Evolutionary conservation across 768 basidiomycete species (phyloP), one percentile per base, ranked within the genome.

Genomic region (Lentinula edodes): DNA sequence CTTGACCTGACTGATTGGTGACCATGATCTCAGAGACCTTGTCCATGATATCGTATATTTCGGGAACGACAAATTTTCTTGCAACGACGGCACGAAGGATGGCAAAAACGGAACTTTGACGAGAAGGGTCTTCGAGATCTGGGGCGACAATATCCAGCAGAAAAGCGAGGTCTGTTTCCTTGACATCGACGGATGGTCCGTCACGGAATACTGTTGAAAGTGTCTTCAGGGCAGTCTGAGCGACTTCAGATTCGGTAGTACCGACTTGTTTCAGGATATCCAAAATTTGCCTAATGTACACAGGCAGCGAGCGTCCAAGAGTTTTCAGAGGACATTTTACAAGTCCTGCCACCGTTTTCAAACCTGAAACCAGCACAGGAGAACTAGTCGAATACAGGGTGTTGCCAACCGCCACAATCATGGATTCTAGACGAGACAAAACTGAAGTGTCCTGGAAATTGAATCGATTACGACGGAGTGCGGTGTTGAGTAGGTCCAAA

Each of bases 41-140:
- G 62, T 93, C 92, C 95, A 99, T 98, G 39, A 95, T 75, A 72
- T 98, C 95, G 75, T 99, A 99, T 55, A 99, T 89, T 73, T 98
- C 97, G 0, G 93, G 93, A 0, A 96, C 92, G 36, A 98, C 87
- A 64, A 98, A 91, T 69, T 91, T 93, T 36, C 95, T 86, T 5
- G 89, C 83, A 15, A 98, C 87, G 66, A 98, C 93, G 28, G 95
- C 90, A 9, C 93, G 89, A 15, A 99, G 83, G 66, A 98, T 83
- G 1, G 90, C 77, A 71, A 99, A 98, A 7, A 92, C 89, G 8
- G 93, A 82, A 3, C 83, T 84, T 73, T 99, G 97, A 6, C 93
- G 86, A 12, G 79, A 80, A 0, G 90, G 86, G 38, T 98, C 96
- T 71, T 98, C 95, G 8, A 99, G 75, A 70, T 98, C 95, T 0